Base-by-base conservation (phyloP, 257 asterid genomes). In the Ilex aquifolium region DNA sequence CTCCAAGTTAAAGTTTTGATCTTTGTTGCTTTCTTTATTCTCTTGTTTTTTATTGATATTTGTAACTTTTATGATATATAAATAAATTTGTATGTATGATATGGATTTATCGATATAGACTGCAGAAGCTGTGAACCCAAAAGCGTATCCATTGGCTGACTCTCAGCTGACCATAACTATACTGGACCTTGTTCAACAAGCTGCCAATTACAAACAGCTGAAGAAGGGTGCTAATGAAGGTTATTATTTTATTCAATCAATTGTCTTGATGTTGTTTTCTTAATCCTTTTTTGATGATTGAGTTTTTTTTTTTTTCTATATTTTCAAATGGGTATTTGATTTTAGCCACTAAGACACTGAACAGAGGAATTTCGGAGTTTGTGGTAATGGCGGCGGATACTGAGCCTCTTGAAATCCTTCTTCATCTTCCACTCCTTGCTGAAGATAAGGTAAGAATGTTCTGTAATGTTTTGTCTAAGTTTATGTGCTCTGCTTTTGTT, bases 151-250 rank as follows among this genome's bases (percentile, higher is more conserved):
- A 4, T 71, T 91, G 73, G 98, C 96, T 7, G 98, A 85, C 75
- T 69, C 95, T 29, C 91, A 88, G 72, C 79, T 91, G 73, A 78
- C 94, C 29, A 86, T 76, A 1, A 88, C 96, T 8, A 91, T 91
- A 17, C 77, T 86, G 65, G 96, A 91, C 73, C 68, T 91, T 77
- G 96, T 91, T 56, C 95, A 84, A 53, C 96, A 86, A 77, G 98
- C 96, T 64, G 86, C 95, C 29, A 86, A 91, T 53, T 88, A 86
- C 82, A 91, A 86, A 69, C 96, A 91, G 69, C 96, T 91, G 70
- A 91, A 91, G 51, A 91, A 91, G 83, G 96, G 98, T 10, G 98
- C 96, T 64, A 91, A 88, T 79, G 98, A 91, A 86, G 98, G 98
- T 91, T 8, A 4, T 6, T 29, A 10, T 27, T 15, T 5, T 2